Base-by-base conservation (phyloP, 164 flowering plant genomes). In the Taxillus chinensis region DNA sequence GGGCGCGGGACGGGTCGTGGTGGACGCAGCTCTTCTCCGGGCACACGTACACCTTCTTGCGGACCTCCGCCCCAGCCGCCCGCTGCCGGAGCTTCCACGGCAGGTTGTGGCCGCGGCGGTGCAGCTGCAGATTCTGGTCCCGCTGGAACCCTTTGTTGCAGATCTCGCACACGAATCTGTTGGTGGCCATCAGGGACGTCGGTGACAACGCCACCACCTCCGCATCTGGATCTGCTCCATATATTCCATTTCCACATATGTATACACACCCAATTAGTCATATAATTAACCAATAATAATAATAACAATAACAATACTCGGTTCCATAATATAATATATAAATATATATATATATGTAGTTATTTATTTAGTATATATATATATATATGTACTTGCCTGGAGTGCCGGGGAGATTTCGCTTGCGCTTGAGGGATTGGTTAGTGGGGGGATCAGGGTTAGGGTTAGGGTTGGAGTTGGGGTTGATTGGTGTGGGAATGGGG, bases 61-160 rank as follows among this genome's bases (percentile, higher is more conserved):
- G 45, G 3, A 80, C 61, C n/a, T 69, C 73, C 65, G 82, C 88
- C 45, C 78, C 77, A 70, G 66, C 80, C 12, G 75, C 64, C 60
- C 86, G 73, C 65, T 82, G 83, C 62, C 67, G 66, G 14, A 84
- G 89, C 71, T 84, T 84, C 89, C 89, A 84, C 58, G 89, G 89
- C 6, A 84, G 74, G 60, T 84, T 84, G 71, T 84, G 89, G 2
- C 89, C 86, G 54, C 89, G 70, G 27, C 89, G 62, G 63, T 84
- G 89, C 53, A 83, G 81, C 66, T 83, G 88, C 45, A 83, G 66
- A 64, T 86, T 86, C 74, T 86, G 92, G 71, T 86, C 92, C 61
- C 92, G 79, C 69, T 86, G 92, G 57, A 86, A 86, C 43, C 90
- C 90, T 71, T 85, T 86, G 82, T 81, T 86, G 79, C 92, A 85